A percentile compares a stretch with the other conserved stretches of the same genome.
Conservation (phyloP, 352 stramenopile genomes). For the Phytophthora parvispora region DNA sequence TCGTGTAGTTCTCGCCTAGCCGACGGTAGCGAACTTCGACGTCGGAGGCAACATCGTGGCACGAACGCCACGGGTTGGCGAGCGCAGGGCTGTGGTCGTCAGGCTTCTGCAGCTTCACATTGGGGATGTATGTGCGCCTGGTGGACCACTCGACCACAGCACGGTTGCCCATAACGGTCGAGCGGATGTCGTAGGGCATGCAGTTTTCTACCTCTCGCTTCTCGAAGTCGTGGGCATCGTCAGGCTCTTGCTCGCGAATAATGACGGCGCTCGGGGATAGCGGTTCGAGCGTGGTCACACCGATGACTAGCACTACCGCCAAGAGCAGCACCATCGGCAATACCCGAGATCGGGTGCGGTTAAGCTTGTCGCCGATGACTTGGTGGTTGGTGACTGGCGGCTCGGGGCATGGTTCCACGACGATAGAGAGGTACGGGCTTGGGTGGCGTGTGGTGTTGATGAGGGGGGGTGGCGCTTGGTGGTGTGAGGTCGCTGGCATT, state of each 20-base stretch:
- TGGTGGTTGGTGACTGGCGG: background rate
- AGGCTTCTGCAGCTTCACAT: constrained; percentile 63
- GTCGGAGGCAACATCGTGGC: constrained; percentile 60
- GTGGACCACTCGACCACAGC: constrained; percentile 81
- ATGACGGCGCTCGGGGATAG: constrained; percentile 17
- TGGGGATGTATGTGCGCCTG: constrained; percentile 76
- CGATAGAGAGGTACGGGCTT: constrained; percentile 22
- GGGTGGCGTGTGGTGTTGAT: constrained; percentile 7
- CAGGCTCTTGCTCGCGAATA: constrained; percentile 47
- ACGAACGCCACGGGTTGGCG: constrained; percentile 73
- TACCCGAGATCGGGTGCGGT: background rate
- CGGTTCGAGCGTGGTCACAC: background rate
- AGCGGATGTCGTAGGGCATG: constrained; percentile 83
- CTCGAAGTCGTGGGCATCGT: constrained; percentile 67
- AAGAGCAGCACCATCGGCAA: background rate
- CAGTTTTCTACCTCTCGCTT: constrained; percentile 90
- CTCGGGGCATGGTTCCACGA: constrained; percentile 24
- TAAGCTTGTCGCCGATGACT: background rate
- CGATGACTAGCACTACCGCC: background rate
- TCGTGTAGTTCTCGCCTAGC: constrained; percentile 43
- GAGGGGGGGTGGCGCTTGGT: constrained; percentile 10
- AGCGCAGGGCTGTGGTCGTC: constrained; percentile 30
- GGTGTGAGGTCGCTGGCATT: constrained; percentile 3
- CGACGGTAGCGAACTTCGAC: constrained; percentile 67
- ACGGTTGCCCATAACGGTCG: constrained; percentile 58